These are phyloP conservation scores for Wickerhamomyces bisporus DNA, from an alignment of 805 yeast genomes.

Conservation along the genomic window DNA sequence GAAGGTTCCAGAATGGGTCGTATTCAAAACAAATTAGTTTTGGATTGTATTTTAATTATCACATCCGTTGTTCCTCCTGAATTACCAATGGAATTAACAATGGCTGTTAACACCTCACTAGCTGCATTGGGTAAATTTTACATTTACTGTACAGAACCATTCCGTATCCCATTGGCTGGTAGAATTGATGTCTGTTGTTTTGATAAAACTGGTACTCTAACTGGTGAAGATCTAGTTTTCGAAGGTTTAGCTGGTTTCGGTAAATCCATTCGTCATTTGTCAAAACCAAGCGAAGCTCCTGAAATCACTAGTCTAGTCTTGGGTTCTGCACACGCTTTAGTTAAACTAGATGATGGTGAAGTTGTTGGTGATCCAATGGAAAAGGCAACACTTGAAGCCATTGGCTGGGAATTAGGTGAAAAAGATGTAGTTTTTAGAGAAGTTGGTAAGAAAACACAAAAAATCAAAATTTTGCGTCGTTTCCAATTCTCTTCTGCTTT, in stretches of 20 bases:
- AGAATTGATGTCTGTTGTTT: slow-evolving; percentile 97
- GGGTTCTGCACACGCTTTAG: slow-evolving; percentile 96
- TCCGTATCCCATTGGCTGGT: slow-evolving; percentile 96
- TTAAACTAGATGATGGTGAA: slow-evolving; percentile 91
- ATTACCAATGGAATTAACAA: slow-evolving; percentile 96
- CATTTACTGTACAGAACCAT: slow-evolving; percentile 96
- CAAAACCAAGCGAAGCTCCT: slow-evolving; percentile 59
- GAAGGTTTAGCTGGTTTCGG: slow-evolving; percentile 91
- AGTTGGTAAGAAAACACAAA: slow-evolving; percentile 30
- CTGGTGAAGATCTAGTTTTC: slow-evolving; percentile 93
- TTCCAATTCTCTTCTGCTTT: slow-evolving; percentile 96
- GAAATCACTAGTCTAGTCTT: slow-evolving; percentile 62
- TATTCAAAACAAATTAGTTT: slow-evolving; percentile 84
- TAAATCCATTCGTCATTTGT: slow-evolving; percentile 47
- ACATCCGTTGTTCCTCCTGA: slow-evolving; percentile 99
- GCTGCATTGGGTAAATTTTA: slow-evolving; percentile 82
- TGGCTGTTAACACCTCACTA: slow-evolving; percentile 94
- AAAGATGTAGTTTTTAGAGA: slow-evolving; percentile 64
- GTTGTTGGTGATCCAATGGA: slow-evolving; percentile 99
- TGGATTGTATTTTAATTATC: slow-evolving; percentile 92
- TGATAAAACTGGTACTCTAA: slow-evolving; percentile 96
- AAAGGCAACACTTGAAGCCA: slow-evolving; percentile 85
- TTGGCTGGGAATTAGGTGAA: slow-evolving; percentile 77
- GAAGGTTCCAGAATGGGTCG: slow-evolving; percentile 97
- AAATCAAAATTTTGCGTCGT: slow-evolving; percentile 76